A percentile compares a stretch with the other conserved stretches of the same genome.
Conservation (phyloP, 768 basidiomycete species). For the Cubamyces sp. region DNA sequence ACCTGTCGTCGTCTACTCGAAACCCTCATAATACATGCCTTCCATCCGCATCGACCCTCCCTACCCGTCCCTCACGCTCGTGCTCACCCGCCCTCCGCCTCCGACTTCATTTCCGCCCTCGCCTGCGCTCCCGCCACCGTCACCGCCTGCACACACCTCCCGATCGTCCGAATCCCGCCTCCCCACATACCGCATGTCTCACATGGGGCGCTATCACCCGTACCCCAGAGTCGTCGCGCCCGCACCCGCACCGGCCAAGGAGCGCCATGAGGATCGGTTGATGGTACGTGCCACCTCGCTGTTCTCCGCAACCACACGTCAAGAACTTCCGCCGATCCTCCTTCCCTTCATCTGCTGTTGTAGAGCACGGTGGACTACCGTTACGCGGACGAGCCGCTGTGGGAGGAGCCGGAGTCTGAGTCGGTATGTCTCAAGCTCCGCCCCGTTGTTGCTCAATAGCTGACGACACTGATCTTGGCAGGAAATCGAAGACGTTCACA, state of each 20-base stretch:
- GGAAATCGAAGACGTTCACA: background rate
- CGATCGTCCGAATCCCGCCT: slow-evolving; percentile 7
- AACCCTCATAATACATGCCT: slow-evolving; percentile 10
- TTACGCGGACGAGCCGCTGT: background rate
- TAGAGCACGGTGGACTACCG: slow-evolving; percentile 14
- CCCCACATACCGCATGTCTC: slow-evolving; percentile 11
- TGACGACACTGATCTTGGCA: background rate
- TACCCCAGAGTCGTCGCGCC: slow-evolving; percentile 8
- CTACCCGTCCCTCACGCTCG: slow-evolving; percentile 12
- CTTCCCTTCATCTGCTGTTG: background rate
- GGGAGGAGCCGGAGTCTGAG: background rate
- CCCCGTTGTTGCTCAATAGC: background rate
- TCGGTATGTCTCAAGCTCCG: background rate
- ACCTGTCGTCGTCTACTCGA: background rate
- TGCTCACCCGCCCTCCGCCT: background rate
- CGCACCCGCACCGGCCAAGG: background rate
- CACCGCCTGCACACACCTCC: background rate
- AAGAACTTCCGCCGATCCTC: background rate
- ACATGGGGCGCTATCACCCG: slow-evolving; percentile 17
- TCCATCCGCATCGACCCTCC: slow-evolving; percentile 5
- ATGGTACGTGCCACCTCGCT: slow-evolving; percentile 7
- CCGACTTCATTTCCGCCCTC: background rate
- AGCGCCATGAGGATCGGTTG: slow-evolving; percentile 5
- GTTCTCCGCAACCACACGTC: background rate
- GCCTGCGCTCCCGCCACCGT: too few relatives aligned